Percentiles rank a stretch among this genome's conserved stretches.
Conservation (phyloP, 495 filamentous ascomycete genomes). For the Penicillium cosmopolitanum region DNA sequence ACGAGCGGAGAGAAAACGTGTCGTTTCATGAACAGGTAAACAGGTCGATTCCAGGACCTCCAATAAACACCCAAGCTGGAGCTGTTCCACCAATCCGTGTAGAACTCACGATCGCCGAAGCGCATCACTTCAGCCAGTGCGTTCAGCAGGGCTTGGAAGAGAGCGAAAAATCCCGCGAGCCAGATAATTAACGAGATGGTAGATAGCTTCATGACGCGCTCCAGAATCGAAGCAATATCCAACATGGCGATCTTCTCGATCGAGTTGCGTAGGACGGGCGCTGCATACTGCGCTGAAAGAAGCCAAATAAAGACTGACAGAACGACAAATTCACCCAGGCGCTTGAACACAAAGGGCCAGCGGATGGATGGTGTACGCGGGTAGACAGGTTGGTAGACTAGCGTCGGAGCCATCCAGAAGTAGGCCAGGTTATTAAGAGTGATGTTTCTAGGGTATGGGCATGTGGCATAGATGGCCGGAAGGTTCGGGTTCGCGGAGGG, state of each 20-base stretch:
- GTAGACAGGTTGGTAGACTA: constrained; percentile 97
- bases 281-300: constrained; percentile 87
- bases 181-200: constrained; percentile 94
- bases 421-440: constrained; percentile 84
- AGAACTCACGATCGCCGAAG: constrained; percentile 93
- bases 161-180: constrained; percentile 94
- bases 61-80: constrained; percentile 85
- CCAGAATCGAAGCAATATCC: constrained; percentile 78
- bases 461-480: constrained; percentile 78
- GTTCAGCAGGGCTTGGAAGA: constrained; percentile 90
- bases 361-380: constrained; percentile 77
- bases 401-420: constrained; percentile 96
- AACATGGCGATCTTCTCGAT: constrained; percentile 82
- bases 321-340: constrained; percentile 72
- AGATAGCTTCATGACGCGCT: constrained; percentile 90
- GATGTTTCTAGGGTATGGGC: constrained; percentile 89
- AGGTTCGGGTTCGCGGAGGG: constrained; percentile 60
- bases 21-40: constrained; percentile 92
- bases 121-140: constrained; percentile 86
- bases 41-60: constrained; percentile 96
- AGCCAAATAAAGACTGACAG: constrained; percentile 92
- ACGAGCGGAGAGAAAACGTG: constrained; percentile 89
- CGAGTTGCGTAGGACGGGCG: constrained; percentile 85
- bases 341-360: constrained; percentile 84
- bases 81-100: constrained; percentile 97